Base-by-base conservation (phyloP, 2,329 filamentous ascomycete species). In the Capronia epimyces region DNA sequence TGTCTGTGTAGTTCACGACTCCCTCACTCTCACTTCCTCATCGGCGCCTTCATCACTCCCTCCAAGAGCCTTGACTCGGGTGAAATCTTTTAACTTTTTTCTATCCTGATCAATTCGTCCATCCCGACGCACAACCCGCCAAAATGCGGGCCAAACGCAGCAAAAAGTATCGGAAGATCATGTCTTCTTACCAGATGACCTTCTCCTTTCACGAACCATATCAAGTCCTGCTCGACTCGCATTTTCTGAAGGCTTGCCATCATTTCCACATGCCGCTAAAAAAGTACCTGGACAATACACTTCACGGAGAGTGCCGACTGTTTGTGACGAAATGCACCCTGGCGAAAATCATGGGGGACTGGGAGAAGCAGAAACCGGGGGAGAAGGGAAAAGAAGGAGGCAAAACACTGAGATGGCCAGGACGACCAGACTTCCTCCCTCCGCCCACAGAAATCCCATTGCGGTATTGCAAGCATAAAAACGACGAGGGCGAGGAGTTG, bases 141-240 rank as follows among this genome's bases (percentile, higher is more conserved):
- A 78, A 63, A 43, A 86, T 85, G 80, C 76, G 81, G 64, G 82
- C 82, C 47, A 87, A 87, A 71, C 76, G 81, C 53, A 77, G 75
- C 36, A 84, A 87, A 70, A 83, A 85, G 63, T 89, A 89, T 68
- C 81, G 84, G 66, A 96, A 96, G 82, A 82, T 96, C 64, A 94
- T 98, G 84, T 84, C 89, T 71, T 85, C 91, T 66, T 95, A 90
- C 78, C 82, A 84, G 65, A 79, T 91, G 68, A 83, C 82, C 54
- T 96, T 95, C 67, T 85, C 86, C 54, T 96, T 96, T 69, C 87
- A 90, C 61, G 87, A 93, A 71, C 89, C 93, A 9, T 97, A 96
- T 72, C 93, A 97, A 72, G 84, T 95, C 45, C 75, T 95, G 37
- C 83, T 96, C 55, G 90, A 95, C 66, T 87, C 88, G 52, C 82